Percentiles rank a stretch among this genome's conserved stretches.
phyloP scores from a whole-genome alignment of 176 grass and related monocot genomes.

The Phyllostachys edulis region DNA sequence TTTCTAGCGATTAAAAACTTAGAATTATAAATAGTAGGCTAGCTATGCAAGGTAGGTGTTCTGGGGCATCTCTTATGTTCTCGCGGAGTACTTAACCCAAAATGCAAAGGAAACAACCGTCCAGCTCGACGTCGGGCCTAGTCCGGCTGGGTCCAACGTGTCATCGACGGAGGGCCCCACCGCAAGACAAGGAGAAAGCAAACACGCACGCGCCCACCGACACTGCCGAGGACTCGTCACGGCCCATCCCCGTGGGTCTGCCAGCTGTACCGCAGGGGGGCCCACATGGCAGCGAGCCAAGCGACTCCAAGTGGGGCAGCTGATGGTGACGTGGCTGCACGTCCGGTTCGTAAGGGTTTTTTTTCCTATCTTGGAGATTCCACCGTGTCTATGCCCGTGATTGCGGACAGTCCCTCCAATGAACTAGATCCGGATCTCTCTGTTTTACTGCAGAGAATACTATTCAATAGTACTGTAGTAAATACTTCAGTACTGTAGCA shows the following conservation, averaged over 20 bases:
- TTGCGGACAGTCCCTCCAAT: too few relatives aligned
- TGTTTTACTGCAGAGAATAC: too few relatives aligned
- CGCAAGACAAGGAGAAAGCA: neutral
- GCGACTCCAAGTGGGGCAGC: neutral
- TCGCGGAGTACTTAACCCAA: neutral
- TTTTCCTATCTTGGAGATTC: neutral
- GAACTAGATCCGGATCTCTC: too few relatives aligned
- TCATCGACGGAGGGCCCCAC: neutral
- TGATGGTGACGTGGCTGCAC: neutral
- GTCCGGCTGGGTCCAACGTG: neutral
- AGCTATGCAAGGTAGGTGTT: too few relatives aligned
- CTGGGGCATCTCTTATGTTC: neutral
- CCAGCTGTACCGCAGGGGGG: neutral
- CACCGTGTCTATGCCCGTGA: too few relatives aligned
- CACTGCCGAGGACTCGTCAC: neutral
- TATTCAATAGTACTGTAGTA: too few relatives aligned
- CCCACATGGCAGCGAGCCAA: neutral
- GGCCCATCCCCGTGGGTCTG: neutral
- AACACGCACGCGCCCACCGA: neutral
- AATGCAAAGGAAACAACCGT: neutral
- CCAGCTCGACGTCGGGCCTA: neutral
- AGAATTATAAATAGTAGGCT: too few relatives aligned
- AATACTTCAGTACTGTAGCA: too few relatives aligned
- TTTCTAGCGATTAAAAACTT: too few relatives aligned
- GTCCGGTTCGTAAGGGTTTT: neutral